Evolutionary conservation across 1,284 basidiomycete genomes (phyloP).

Genomic region (Rhodotorula mucilaginosa): DNA sequence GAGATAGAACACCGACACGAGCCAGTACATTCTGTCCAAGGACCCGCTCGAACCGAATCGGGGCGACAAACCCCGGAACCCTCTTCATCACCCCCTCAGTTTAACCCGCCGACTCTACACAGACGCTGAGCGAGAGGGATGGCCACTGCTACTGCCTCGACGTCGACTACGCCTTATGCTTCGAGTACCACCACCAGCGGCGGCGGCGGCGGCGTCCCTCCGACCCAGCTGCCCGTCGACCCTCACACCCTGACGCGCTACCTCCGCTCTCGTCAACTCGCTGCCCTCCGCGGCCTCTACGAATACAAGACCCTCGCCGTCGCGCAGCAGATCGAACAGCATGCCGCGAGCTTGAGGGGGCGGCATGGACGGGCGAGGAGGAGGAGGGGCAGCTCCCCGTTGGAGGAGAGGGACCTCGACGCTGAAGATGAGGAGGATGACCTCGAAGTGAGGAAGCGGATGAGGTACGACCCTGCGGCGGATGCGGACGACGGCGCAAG

Average conservation of each 20-base stretch:
- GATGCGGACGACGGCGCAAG: neutral
- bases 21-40: too few species aligned
- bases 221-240: constrained; percentile 27
- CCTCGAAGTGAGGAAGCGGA: constrained; percentile 22
- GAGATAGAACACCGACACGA: neutral
- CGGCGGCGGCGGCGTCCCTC: constrained; percentile 13
- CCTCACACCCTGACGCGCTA: constrained; percentile 23
- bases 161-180: neutral
- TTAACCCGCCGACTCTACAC: neutral
- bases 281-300: constrained; percentile 30
- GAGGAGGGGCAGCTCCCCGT: constrained; percentile 23
- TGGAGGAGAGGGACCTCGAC: constrained; percentile 13
- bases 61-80: too few species aligned
- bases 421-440: constrained; percentile 21
- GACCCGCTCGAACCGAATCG: too few species aligned
- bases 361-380: constrained; percentile 14
- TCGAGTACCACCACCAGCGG: too few species aligned
- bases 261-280: constrained; percentile 33
- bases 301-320: constrained; percentile 28
- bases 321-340: constrained; percentile 22
- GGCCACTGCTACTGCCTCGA: neutral
- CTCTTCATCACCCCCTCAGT: neutral
- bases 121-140: neutral
- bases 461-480: constrained; percentile 19
- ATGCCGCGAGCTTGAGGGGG: constrained; percentile 14